Evolutionary conservation across 495 filamentous ascomycete species (phyloP).

Genomic region (Trypethelium eluteriae): DNA sequence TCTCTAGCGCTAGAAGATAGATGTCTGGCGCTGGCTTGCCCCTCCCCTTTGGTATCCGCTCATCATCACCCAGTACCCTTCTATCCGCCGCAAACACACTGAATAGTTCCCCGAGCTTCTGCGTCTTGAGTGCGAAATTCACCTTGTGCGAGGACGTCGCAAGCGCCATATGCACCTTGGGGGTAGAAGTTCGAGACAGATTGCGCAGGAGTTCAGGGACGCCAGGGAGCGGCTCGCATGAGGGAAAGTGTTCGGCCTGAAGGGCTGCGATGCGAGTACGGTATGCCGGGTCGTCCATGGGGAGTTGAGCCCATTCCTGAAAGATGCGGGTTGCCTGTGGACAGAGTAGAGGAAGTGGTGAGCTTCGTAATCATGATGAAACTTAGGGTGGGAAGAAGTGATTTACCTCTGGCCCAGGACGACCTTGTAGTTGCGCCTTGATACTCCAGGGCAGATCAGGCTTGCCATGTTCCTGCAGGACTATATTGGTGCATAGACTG

Average conservation of each 20-base stretch:
- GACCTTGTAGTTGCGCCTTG: slow-evolving; percentile 93
- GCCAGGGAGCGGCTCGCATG: slow-evolving; percentile 68
- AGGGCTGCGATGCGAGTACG: slow-evolving; percentile 48
- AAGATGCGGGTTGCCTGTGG: slow-evolving; percentile 51
- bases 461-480: slow-evolving; percentile 66
- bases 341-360: slow-evolving; percentile 23
- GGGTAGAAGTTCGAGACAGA: slow-evolving; percentile 39
- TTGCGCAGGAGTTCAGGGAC: slow-evolving; percentile 58
- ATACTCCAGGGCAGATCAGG: slow-evolving; percentile 78
- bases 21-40: slow-evolving; percentile 96
- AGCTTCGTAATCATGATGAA: slow-evolving; percentile 12
- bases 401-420: slow-evolving; percentile 61
- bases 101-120: slow-evolving; percentile 67
- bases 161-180: slow-evolving; percentile 69
- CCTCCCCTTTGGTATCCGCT: slow-evolving; percentile 64
- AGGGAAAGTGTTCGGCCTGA: slow-evolving; percentile 64
- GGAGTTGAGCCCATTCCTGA: slow-evolving; percentile 78
- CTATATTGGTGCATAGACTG: slow-evolving; percentile 69
- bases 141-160: slow-evolving; percentile 65
- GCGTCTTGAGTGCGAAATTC: slow-evolving; percentile 76
- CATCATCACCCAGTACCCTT: slow-evolving; percentile 79
- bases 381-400: slow-evolving; percentile 32
- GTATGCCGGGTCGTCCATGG: slow-evolving; percentile 62
- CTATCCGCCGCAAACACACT: slow-evolving; percentile 57
- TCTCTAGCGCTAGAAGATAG: slow-evolving; percentile 77